A percentile compares a stretch with the other conserved stretches of the same genome.
phyloP scores from a whole-genome alignment of 139 green algal genomes.

The Auxenochlorella pyrenoidosa region DNA sequence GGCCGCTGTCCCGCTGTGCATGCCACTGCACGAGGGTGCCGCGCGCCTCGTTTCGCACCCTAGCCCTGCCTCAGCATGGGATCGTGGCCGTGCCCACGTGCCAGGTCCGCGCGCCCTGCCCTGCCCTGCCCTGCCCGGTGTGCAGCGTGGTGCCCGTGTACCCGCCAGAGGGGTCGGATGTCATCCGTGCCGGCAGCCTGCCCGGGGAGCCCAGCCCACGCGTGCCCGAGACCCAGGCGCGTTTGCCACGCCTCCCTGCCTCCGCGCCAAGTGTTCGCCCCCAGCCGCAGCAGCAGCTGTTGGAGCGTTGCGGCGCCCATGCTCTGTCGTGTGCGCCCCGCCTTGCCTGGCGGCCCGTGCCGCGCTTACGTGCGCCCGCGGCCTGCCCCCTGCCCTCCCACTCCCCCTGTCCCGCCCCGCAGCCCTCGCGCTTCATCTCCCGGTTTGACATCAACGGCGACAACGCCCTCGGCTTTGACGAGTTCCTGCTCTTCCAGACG shows the following conservation, averaged over 20 bases:
- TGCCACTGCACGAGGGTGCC: no score
- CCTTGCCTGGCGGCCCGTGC: no score
- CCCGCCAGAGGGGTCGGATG: conserved; percentile 61
- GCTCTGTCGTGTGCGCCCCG: neutral
- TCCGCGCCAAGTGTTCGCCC: neutral
- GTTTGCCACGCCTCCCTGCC: neutral
- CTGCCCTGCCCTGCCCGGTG: no score
- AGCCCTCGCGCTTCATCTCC: conserved; percentile 56
- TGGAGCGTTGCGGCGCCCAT: neutral
- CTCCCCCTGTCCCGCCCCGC: neutral
- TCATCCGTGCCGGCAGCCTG: conserved; percentile 71
- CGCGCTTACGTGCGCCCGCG: no score
- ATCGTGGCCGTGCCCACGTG: no score
- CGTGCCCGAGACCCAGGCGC: conserved; percentile 17
- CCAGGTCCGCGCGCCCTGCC: no score
- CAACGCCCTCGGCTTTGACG: conserved; percentile 72
- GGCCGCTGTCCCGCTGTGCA: no score
- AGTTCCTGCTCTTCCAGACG: conserved; percentile 84
- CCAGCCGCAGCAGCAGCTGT: no score
- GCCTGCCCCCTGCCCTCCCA: no score
- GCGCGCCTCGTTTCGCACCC: no score
- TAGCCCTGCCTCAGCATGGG: no score
- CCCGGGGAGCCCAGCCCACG: conserved; percentile 52
- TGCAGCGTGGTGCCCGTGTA: conserved; percentile 76
- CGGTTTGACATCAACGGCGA: conserved; percentile 79